These are phyloP conservation scores for Camelina laxa DNA, from an alignment of 345 rosid species.

Conservation along the genomic window DNA sequence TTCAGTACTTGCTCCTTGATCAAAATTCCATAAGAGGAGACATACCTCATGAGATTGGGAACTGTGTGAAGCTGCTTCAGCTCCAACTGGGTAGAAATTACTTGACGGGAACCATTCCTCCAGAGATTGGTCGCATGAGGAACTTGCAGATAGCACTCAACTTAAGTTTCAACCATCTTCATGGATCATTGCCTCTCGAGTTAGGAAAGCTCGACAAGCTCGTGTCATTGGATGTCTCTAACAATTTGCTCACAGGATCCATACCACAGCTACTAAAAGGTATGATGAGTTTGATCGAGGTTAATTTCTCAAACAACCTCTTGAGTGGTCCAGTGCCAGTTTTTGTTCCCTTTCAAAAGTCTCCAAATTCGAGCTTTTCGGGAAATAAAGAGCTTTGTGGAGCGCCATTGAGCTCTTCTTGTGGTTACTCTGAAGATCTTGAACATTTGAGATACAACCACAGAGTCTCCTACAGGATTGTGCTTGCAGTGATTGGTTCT, in stretches of 20 bases:
- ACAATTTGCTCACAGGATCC: slow-evolving; percentile 77
- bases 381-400: slow-evolving; percentile 93
- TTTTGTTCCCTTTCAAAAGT: slow-evolving; percentile 87
- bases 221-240: slow-evolving; percentile 83
- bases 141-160: slow-evolving; percentile 73
- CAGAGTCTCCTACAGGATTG: slow-evolving; percentile 80
- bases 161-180: slow-evolving; percentile 86
- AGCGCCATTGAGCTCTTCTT: slow-evolving; percentile 68
- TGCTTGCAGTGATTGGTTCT: slow-evolving; percentile 87
- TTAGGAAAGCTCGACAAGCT: slow-evolving; percentile 84
- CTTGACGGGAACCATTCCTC: slow-evolving; percentile 81
- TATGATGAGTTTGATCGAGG: slow-evolving; percentile 90
- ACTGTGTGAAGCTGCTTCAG: slow-evolving; percentile 60
- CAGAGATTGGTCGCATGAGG: slow-evolving; percentile 69
- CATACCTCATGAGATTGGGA: slow-evolving; percentile 82
- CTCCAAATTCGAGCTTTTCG: slow-evolving; percentile 73
- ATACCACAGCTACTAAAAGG: slow-evolving; percentile 77
- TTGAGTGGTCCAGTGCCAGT: slow-evolving; percentile 71
- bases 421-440: slow-evolving; percentile 52
- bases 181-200: slow-evolving; percentile 77
- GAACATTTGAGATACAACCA: slow-evolving; percentile 62
- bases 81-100: slow-evolving; percentile 74
- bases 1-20: slow-evolving; percentile 71
- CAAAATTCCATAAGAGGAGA: slow-evolving; percentile 76
- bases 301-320: slow-evolving; percentile 85